Conservation (phyloP, 805 yeast species). For the Crinitomyces ghanaensis region DNA sequence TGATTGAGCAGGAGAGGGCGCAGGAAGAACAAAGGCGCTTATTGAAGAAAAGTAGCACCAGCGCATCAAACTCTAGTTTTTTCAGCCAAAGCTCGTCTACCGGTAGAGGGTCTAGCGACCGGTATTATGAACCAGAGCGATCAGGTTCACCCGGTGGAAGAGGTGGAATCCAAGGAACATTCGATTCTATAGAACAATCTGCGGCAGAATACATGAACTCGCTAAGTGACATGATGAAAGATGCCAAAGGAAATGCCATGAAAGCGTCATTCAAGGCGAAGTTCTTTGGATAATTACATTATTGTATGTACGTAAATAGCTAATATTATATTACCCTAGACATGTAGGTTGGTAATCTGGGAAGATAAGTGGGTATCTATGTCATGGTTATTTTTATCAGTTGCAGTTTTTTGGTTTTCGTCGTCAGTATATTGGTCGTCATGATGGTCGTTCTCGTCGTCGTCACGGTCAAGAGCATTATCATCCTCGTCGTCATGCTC, state of each 20-base stretch:
- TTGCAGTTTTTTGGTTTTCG: slow-evolving; percentile 2
- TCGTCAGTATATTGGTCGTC: background rate
- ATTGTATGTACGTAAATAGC: background rate
- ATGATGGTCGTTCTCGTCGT: slow-evolving; percentile 7
- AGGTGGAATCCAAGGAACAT: slow-evolving; percentile 31
- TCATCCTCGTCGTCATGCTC: slow-evolving; percentile 2
- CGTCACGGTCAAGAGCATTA: slow-evolving; percentile 8
- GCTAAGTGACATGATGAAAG: slow-evolving; percentile 27
- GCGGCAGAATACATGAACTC: slow-evolving; percentile 34
- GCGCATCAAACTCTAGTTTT: background rate
- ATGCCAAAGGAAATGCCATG: slow-evolving; percentile 16
- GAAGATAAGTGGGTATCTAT: too few relatives aligned
- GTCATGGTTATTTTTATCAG: slow-evolving; percentile 1
- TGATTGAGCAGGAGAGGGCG: slow-evolving; percentile 20
- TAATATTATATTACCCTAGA: background rate
- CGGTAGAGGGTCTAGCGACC: too few relatives aligned
- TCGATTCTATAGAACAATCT: slow-evolving; percentile 35
- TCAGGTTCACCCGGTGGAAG: slow-evolving; percentile 26
- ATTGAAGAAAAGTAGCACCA: slow-evolving; percentile 3
- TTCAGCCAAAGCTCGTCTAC: background rate
- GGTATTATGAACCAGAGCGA: background rate
- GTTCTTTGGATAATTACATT: slow-evolving; percentile 11
- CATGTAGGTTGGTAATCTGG: too few relatives aligned
- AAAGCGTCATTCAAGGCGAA: slow-evolving; percentile 15
- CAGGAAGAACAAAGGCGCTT: slow-evolving; percentile 16